A percentile compares a stretch with the other conserved stretches of the same genome.
These are phyloP conservation scores for Cryptosporidium baileyi DNA, from an alignment of 169 alveolate genomes.

Conservation along the genomic window DNA sequence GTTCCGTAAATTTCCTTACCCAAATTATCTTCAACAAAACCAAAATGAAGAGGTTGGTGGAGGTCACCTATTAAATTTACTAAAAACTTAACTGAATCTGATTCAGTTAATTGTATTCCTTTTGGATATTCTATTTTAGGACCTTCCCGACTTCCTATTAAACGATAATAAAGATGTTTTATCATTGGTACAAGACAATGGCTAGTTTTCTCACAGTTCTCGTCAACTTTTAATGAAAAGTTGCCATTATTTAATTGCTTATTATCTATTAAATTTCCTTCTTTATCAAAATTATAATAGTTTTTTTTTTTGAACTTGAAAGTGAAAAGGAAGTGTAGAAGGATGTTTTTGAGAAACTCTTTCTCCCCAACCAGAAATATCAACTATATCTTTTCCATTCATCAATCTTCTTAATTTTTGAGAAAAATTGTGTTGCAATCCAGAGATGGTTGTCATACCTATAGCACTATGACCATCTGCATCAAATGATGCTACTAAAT, in stretches of 20 bases:
- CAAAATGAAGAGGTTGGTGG: constrained; percentile 82
- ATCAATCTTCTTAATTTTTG: constrained; percentile 67
- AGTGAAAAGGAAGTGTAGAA: constrained; percentile 64
- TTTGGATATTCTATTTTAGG: constrained; percentile 73
- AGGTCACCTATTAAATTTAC: constrained; percentile 82
- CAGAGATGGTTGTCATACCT: constrained; percentile 75
- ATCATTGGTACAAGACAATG: constrained; percentile 59
- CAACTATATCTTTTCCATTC: constrained; percentile 74
- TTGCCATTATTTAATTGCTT: not conserved
- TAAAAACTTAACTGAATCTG: constrained; percentile 81
- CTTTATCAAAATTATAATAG: not conserved
- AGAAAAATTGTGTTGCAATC: constrained; percentile 44
- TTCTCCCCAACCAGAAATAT: constrained; percentile 72
- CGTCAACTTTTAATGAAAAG: not conserved
- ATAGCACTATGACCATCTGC: constrained; percentile 75
- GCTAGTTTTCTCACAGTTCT: not conserved
- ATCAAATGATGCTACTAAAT: constrained; percentile 65
- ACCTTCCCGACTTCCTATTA: not conserved
- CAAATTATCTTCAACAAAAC: constrained; percentile 72
- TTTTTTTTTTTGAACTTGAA: constrained; percentile 27
- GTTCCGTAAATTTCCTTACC: constrained; percentile 66
- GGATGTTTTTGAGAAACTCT: constrained; percentile 67
- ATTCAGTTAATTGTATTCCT: constrained; percentile 79
- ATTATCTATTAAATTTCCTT: not conserved
- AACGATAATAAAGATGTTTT: constrained; percentile 28